These are phyloP conservation scores for Colletotrichum tamarilloi DNA, from an alignment of 2,329 filamentous ascomycete genomes.

Conservation along the genomic window DNA sequence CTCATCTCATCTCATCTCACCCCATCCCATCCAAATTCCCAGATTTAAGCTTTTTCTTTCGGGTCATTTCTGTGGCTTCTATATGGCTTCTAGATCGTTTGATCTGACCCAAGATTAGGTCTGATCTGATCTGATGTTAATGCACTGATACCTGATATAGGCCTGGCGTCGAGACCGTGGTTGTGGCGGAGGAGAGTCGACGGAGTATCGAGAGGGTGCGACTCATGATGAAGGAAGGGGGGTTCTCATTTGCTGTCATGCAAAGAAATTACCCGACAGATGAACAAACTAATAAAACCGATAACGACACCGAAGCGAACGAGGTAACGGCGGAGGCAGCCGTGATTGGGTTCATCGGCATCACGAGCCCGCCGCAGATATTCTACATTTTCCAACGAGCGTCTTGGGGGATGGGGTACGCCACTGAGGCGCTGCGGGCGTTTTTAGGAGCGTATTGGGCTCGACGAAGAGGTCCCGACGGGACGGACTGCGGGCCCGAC, in stretches of 20 bases:
- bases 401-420: background rate
- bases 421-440: background rate
- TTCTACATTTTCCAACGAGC: background rate
- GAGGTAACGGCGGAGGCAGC: too few relatives aligned
- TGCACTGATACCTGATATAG: background rate
- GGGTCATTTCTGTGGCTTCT: background rate
- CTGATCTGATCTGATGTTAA: background rate
- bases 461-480: too few relatives aligned
- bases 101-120: too few relatives aligned
- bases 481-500: background rate
- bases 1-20: background rate
- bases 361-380: background rate
- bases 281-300: accelerated
- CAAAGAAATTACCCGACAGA: background rate
- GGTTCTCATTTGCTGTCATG: background rate
- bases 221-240: background rate
- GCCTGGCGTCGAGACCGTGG: background rate
- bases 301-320: background rate
- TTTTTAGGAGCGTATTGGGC: background rate
- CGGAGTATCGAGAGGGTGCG: background rate
- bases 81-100: too few relatives aligned
- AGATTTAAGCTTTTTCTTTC: background rate
- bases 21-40: too few relatives aligned
- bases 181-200: background rate
- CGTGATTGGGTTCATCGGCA: background rate